These are phyloP conservation scores for Cadophora gregata DNA, from an alignment of 2,329 filamentous ascomycete genomes.

Conservation along the genomic window DNA sequence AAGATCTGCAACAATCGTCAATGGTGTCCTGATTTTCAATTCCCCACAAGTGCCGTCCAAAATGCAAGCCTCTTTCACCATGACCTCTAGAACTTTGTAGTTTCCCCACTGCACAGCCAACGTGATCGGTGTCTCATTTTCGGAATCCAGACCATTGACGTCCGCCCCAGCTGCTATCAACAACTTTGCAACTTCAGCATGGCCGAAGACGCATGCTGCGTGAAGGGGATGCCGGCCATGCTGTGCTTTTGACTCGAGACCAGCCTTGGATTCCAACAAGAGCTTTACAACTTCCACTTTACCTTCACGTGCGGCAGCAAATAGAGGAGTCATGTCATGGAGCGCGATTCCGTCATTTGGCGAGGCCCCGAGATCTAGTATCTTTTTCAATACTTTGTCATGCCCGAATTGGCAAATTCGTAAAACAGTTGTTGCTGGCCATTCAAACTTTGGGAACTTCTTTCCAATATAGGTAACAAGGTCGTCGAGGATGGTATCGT, in stretches of 20 bases:
- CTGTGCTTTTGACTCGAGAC: background rate
- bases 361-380: background rate
- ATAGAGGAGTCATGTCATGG: constrained; percentile 12
- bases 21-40: background rate
- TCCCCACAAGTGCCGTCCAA: background rate
- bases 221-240: background rate
- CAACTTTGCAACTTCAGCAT: background rate
- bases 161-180: background rate
- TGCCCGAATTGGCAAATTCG: constrained; percentile 13
- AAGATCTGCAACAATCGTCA: constrained; percentile 6
- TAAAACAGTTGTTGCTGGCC: background rate
- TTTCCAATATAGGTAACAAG: constrained; percentile 5
- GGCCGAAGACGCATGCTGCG: background rate
- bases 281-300: background rate
- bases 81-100: background rate
- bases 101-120: constrained; percentile 1
- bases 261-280: background rate
- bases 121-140: background rate
- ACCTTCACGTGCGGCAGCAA: constrained; percentile 7
- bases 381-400: background rate
- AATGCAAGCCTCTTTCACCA: background rate
- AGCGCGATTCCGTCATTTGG: background rate
- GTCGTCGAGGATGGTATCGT: background rate
- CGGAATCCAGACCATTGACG: background rate
- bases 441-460: constrained; percentile 2